Base-by-base conservation (phyloP, 2,329 filamentous ascomycete genomes). In the Pleoardoris graminearum region DNA sequence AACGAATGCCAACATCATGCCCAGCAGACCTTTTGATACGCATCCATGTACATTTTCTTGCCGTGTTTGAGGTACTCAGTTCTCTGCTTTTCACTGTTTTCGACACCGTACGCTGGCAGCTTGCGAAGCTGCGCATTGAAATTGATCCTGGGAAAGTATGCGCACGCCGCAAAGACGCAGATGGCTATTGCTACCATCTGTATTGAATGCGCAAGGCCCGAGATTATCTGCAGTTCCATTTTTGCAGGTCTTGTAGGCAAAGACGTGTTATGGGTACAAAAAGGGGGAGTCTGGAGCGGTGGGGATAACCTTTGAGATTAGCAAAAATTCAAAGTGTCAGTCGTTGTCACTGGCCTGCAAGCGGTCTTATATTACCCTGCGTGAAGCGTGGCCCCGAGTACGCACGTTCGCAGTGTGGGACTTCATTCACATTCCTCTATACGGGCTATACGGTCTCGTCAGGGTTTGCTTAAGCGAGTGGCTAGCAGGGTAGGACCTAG, bases 11-110 rank as follows among this genome's bases (percentile, higher is more conserved):
- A 11, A 14, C 16, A 22, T 14, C 8, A 4, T 2, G 6, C 10
- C 10, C n/a, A 17, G 29, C 45, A 32, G 38, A 68, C 67, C 50
- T 68, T 67, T 21, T 57, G 22, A 51, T 72, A 68, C 10, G 68
- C 69, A 4, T 68, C 57, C 17, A 32, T 27, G 33, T 70, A 71
- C 17, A 71, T 50, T 11, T 57, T 55, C 53, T 57, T 66, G 3
- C 65, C 66, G 14, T 58, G 60, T 1, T 45, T 38, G 7, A 70
- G 37, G 12, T 54, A 71, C 7, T 45, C 50, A n/a, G 60, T 51
- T 10, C 66, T 56, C 17, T 58, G 60, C 37, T 67, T 65, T 45
- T 68, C 59, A 29, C 57, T 49, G 14, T 27, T 44, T 5, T 38
- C 41, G 14, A 45, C 51, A 3, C 52, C 54, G 32, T 66, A 53